Evolutionary conservation across 1,284 basidiomycete genomes (phyloP), one percentile per base, ranked within the genome.

Genomic region (Mycena sp.): DNA sequence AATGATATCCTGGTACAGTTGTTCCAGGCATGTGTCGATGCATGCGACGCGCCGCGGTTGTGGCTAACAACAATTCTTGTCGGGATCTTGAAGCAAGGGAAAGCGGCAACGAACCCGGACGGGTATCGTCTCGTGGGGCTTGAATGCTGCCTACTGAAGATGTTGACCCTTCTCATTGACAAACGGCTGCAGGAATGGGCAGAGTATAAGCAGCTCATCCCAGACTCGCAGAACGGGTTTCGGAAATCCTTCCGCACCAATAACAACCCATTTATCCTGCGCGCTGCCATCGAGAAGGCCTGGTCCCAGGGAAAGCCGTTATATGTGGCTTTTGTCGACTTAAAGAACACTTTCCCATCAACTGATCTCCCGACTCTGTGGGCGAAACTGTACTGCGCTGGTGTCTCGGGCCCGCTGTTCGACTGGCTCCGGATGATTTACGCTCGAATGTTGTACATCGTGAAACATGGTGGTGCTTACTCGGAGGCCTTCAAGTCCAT

Each of bases 331-430:
- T 73, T 69, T 38, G 52, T 71, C 19, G 72, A 73, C 59, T 40
- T 72, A 4, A 64, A 63, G 17, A 69, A 71, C 45, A 69, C 70
- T 0, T 73, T 73, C 49, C 70, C 72, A 4, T 70, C 69, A 4
- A 70, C 67, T 6, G 64, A 70, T 54, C 54, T 67, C 9, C 58
- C 65, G n/a, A 71, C 67, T 1, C 60, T 72, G 1, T 72, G 71
- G 71, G 45, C 56, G 17, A 71, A 70, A 52, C 40, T 73, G 37
- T 46, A 55, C 17, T 17, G 56, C 1, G 30, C n/a, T n/a, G n/a
- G n/a, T n/a, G n/a, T n/a, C n/a, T n/a, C n/a, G n/a, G n/a, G n/a
- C n/a, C n/a, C n/a, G n/a, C n/a, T n/a, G n/a, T n/a, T n/a, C n/a
- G n/a, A n/a, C n/a, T n/a, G n/a, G n/a, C n/a, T n/a, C n/a, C 56